Percentiles rank a stretch among this genome's conserved stretches.
Conservation (phyloP, 306 rosid genomes). For the Erythrophleum fordii region DNA sequence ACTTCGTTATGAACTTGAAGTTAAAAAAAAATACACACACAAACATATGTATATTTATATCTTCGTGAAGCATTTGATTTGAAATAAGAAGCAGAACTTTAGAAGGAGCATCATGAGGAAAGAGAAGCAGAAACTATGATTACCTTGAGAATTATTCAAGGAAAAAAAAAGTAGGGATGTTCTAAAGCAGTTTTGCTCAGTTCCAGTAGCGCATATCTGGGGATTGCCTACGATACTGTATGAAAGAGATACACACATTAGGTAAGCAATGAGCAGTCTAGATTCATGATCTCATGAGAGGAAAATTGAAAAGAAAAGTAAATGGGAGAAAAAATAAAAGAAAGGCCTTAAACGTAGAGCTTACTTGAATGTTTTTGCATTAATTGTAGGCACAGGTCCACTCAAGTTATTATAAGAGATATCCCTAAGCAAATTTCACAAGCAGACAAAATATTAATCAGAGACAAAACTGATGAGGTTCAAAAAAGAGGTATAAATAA, state of each 20-base stretch:
- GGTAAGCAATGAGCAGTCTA: neutral
- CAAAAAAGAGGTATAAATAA: neutral
- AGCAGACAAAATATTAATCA: constrained; percentile 18
- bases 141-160: constrained; percentile 69
- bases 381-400: constrained; percentile 75
- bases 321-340: constrained; percentile 1
- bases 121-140: constrained; percentile 39
- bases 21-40: too few relatives aligned
- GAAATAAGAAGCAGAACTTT: constrained; percentile 4
- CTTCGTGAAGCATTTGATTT: neutral
- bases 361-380: constrained; percentile 85
- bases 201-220: constrained; percentile 68
- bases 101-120: neutral
- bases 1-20: neutral
- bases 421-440: constrained; percentile 62
- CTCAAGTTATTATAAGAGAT: constrained; percentile 83
- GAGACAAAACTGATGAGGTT: constrained; percentile 9
- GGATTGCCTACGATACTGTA: constrained; percentile 82
- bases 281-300: neutral
- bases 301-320: neutral
- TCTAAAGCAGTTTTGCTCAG: constrained; percentile 63
- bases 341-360: constrained; percentile 32
- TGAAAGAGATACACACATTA: constrained; percentile 30
- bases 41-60: too few relatives aligned
- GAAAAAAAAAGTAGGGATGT: constrained; percentile 54